Percentiles rank a stretch among this genome's conserved stretches.
Evolutionary conservation across 73 alveolate species (phyloP).

Genomic region (Chromera velia): DNA sequence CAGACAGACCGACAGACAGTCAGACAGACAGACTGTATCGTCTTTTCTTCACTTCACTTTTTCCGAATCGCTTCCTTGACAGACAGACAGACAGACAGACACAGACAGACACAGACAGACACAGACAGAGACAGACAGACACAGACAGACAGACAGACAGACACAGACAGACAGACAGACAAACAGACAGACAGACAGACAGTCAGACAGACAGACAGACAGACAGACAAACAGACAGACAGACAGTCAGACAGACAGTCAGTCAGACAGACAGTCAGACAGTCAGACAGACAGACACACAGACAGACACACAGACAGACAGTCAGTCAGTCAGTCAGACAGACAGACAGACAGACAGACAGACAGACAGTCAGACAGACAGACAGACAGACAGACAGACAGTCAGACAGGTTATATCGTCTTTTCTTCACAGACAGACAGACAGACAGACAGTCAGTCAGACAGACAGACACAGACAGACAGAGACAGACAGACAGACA

Average conservation of each 20-base stretch:
- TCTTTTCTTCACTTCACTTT: no score
- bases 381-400: constrained; percentile 19
- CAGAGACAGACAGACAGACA: no score
- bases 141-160: constrained; percentile 7
- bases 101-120: constrained; percentile 2
- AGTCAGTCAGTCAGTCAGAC: constrained; percentile 17
- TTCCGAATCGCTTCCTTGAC: no score
- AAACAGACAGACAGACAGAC: not conserved
- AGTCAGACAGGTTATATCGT: no score
- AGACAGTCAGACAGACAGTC: constrained; percentile 27
- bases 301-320: constrained; percentile 15
- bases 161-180: not conserved
- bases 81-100: constrained; percentile 19
- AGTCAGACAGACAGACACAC: constrained; percentile 26
- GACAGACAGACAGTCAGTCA: no score
- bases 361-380: constrained; percentile 23
- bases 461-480: no score
- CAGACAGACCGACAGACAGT: no score
- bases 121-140: constrained; percentile 5
- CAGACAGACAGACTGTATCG: no score
- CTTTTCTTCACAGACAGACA: no score
- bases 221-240: no score
- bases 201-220: constrained; percentile 25
- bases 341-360: constrained; percentile 17
- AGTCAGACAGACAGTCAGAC: constrained; percentile 30